A percentile compares a stretch with the other conserved stretches of the same genome.
These are phyloP conservation scores for Tetrahymena malaccensis DNA, from an alignment of 73 alveolate genomes.

Conservation along the genomic window DNA sequence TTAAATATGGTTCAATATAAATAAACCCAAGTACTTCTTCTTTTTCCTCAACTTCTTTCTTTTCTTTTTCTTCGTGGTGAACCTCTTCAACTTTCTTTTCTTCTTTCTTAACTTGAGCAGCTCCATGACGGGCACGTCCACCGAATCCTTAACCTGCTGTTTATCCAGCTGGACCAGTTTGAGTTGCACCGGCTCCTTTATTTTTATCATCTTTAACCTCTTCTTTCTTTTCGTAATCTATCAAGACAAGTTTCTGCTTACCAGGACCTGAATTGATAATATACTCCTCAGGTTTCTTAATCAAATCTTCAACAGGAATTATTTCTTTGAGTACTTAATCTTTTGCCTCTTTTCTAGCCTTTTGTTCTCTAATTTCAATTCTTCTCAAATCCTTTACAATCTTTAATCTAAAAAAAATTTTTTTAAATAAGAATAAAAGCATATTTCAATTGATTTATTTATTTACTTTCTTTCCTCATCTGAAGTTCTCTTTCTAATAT, in stretches of 20 bases:
- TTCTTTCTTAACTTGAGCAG: slow-evolving; percentile 15
- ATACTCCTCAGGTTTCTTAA: slow-evolving; percentile 27
- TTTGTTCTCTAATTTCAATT: slow-evolving; percentile 53
- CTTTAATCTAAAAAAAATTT: neutral
- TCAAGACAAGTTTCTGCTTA: slow-evolving; percentile 31
- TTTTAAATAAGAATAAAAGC: neutral
- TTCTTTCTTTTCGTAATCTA: slow-evolving; percentile 37
- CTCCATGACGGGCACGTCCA: slow-evolving; percentile 16
- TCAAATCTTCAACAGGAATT: slow-evolving; percentile 37
- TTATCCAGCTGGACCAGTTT: slow-evolving; percentile 26
- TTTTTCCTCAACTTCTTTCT: slow-evolving; percentile 24
- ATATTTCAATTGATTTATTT: neutral
- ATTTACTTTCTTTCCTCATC: slow-evolving; percentile 43
- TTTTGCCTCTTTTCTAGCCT: slow-evolving; percentile 33
- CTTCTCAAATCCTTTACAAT: slow-evolving; percentile 60
- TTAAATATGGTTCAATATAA: neutral
- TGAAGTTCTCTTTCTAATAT: slow-evolving; percentile 52
- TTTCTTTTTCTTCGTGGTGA: slow-evolving; percentile 22
- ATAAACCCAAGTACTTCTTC: neutral
- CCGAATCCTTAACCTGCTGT: slow-evolving; percentile 9
- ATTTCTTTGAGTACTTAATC: slow-evolving; percentile 31
- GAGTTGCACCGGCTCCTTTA: slow-evolving; percentile 32
- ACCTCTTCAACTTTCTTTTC: slow-evolving; percentile 3
- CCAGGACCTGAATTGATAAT: slow-evolving; percentile 30
- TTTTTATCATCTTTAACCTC: slow-evolving; percentile 33